These are phyloP conservation scores for Penstemon davidsonii DNA, from an alignment of 257 asterid genomes.

Conservation along the genomic window DNA sequence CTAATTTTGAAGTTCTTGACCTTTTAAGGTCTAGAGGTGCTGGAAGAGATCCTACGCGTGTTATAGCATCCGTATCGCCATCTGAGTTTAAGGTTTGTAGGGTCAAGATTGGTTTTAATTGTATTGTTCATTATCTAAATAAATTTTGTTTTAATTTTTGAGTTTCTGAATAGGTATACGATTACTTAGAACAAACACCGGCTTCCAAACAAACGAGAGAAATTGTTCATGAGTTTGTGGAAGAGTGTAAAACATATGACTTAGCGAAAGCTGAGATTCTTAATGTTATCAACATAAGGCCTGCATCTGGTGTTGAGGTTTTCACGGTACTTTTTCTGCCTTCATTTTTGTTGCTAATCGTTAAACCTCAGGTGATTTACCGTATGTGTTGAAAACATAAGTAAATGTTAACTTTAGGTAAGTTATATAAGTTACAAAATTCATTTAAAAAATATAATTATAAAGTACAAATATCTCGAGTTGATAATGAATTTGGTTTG, in stretches of 20 bases:
- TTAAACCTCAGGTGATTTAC: conserved; percentile 1
- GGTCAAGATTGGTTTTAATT: conserved; percentile 1
- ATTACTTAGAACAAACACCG: conserved; percentile 61
- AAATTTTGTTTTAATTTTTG: not conserved
- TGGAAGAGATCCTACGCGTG: conserved; percentile 69
- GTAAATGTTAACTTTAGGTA: no score
- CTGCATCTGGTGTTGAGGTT: conserved; percentile 52
- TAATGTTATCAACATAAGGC: conserved; percentile 67
- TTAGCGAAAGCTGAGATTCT: conserved; percentile 74
- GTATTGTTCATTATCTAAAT: not conserved
- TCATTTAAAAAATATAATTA: not conserved
- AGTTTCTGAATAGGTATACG: conserved; percentile 54
- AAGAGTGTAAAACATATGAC: conserved; percentile 48
- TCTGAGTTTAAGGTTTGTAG: conserved; percentile 74
- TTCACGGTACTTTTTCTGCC: conserved; percentile 45
- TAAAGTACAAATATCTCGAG: no score
- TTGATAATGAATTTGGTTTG: not conserved
- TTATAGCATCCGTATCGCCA: conserved; percentile 52
- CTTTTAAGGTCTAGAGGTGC: conserved; percentile 80
- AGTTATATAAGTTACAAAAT: not conserved
- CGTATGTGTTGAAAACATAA: not conserved
- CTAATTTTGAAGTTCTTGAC: conserved; percentile 79
- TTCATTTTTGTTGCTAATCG: not conserved
- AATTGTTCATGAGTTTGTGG: conserved; percentile 34
- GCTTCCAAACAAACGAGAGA: conserved; percentile 73